Percentiles rank a stretch among this genome's conserved stretches.
Conservation (phyloP, 768 basidiomycete genomes). For the Lentinus brumalis region DNA sequence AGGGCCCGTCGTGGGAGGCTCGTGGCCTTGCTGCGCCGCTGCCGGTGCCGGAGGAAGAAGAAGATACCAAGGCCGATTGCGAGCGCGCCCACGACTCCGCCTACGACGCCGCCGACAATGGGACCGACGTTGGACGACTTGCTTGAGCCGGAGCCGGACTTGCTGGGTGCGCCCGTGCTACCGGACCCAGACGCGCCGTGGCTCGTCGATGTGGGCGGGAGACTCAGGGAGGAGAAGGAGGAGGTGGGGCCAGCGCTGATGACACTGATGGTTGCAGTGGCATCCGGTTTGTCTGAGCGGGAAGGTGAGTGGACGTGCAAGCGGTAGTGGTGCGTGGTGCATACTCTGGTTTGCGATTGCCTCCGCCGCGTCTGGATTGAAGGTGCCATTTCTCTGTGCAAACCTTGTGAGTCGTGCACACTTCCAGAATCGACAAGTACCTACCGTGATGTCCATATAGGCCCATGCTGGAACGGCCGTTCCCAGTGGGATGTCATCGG, state of each 20-base stretch:
- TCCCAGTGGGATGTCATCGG: constrained; percentile 3
- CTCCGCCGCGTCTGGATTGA: background rate
- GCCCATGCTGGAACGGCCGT: constrained; percentile 18
- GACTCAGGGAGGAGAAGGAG: background rate
- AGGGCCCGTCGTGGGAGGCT: constrained; percentile 2
- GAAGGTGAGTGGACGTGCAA: background rate
- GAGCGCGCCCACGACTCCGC: constrained; percentile 5
- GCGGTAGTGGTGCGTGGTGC: background rate
- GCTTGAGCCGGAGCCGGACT: background rate
- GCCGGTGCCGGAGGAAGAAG: constrained; percentile 11
- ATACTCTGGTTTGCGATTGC: background rate
- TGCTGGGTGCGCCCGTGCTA: background rate
- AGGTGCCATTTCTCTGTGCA: background rate
- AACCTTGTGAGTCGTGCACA: background rate
- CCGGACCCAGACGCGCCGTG: background rate
- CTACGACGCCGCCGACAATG: constrained; percentile 14
- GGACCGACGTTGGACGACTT: constrained; percentile 11
- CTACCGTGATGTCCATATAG: constrained; percentile 16
- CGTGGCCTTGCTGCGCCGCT: background rate
- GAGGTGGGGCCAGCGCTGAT: background rate
- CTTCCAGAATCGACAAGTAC: no score
- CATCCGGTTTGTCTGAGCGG: background rate
- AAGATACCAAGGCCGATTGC: constrained; percentile 5
- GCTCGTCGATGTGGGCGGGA: no score
- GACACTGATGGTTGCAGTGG: background rate